phyloP scores from a whole-genome alignment of 1,284 basidiomycete genomes.

The Cutaneotrichosporon cutaneum region DNA sequence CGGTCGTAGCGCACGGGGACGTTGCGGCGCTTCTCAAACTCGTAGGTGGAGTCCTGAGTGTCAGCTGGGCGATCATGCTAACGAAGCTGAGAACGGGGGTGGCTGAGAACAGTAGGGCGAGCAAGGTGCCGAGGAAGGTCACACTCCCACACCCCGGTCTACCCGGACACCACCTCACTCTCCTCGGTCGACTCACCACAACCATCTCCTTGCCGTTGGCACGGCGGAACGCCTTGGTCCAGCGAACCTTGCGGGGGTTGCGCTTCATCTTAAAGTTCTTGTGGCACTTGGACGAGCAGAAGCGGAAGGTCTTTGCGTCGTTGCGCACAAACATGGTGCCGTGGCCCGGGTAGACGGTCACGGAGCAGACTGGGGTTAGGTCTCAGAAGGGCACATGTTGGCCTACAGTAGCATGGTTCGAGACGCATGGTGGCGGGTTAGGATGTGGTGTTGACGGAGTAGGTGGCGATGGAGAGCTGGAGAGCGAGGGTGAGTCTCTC shows the following conservation, averaged over 20 bases:
- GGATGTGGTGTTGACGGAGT: background rate
- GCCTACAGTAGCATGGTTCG: constrained; percentile 8
- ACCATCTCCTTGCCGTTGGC: constrained; percentile 99
- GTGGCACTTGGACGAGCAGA: constrained; percentile 97
- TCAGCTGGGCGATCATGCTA: too few species aligned
- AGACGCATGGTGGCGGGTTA: constrained; percentile 2
- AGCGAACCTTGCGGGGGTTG: constrained; percentile 97
- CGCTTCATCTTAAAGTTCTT: constrained; percentile 99
- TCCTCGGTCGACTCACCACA: constrained; percentile 79
- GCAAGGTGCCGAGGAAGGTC: too few species aligned
- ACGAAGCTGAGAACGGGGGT: too few species aligned
- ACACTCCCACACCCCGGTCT: too few species aligned
- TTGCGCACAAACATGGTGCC: constrained; percentile 94
- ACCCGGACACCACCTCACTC: too few species aligned
- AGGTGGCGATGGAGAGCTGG: background rate
- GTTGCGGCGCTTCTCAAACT: constrained; percentile 99
- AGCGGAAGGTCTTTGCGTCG: constrained; percentile 93
- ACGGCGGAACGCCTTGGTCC: constrained; percentile 99
- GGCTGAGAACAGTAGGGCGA: too few species aligned
- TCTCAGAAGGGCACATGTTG: too few species aligned
- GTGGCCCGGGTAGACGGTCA: constrained; percentile 91
- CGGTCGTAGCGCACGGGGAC: constrained; percentile 97
- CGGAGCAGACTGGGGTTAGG: constrained; percentile 63
- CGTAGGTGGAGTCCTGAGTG: constrained; percentile 91
- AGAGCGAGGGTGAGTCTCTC: background rate